Evolutionary conservation across 164 flowering plant genomes (phyloP).

Genomic region (Berberis vulgaris): DNA sequence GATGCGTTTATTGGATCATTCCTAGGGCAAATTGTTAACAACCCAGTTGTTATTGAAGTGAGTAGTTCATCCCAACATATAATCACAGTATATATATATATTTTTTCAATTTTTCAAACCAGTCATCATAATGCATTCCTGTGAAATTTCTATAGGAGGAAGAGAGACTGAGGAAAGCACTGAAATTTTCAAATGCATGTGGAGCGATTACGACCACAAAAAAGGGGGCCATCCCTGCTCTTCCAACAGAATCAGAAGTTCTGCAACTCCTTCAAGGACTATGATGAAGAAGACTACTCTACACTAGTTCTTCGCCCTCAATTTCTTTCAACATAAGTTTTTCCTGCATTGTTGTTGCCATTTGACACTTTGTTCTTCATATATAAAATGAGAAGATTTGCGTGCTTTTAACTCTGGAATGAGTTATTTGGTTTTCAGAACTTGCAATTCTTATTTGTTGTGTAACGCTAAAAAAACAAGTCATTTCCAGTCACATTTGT

Average conservation of each 20-base stretch:
- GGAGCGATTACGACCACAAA: slow-evolving; percentile 93
- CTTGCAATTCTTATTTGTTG: no score
- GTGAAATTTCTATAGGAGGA: slow-evolving; percentile 27
- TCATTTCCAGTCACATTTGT: no score
- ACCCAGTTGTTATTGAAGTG: slow-evolving; percentile 61
- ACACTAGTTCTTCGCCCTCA: no score
- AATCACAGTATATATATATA: not conserved
- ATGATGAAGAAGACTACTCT: not conserved
- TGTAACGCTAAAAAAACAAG: no score
- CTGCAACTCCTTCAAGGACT: slow-evolving; percentile 19
- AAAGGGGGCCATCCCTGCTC: slow-evolving; percentile 93
- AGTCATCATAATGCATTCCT: not conserved
- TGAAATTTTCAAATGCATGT: slow-evolving; percentile 74
- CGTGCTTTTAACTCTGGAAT: no score
- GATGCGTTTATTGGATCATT: slow-evolving; percentile 87
- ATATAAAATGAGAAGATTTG: no score
- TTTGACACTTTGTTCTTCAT: no score
- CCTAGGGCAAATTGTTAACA: slow-evolving; percentile 54
- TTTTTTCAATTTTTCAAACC: not conserved
- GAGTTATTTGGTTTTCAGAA: no score
- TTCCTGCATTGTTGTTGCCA: no score
- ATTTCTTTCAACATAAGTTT: no score
- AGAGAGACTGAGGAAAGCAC: slow-evolving; percentile 42
- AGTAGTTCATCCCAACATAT: not conserved
- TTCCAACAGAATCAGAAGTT: slow-evolving; percentile 2